Base-by-base conservation (phyloP, 2,329 filamentous ascomycete species). In the Cordyceps cateniannulata region DNA sequence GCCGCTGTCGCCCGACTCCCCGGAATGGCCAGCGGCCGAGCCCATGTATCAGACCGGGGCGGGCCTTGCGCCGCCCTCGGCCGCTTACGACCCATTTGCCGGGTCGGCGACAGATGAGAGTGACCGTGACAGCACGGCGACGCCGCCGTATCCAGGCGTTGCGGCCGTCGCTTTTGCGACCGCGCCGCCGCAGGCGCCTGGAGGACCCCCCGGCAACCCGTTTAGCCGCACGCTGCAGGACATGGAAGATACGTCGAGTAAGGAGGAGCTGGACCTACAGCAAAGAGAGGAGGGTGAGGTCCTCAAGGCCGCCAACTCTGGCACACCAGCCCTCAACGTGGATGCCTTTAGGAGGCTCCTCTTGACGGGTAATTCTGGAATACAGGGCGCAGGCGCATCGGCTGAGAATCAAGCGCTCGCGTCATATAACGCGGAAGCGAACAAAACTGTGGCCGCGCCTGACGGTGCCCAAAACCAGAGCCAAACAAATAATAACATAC, bases 301-400 rank as follows among this genome's bases (percentile, higher is more conserved):
- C 10, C 68, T 73, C 53, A 73, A 71, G 63, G 71, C 69, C 38
- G 68, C 68, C 32, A 69, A 71, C 47, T 65, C 69, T 2, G 66
- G 65, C 20, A 79, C 75, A 65, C 75, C 71, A 20, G 80, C 84
- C 0, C 73, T 93, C 64, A 89, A 95, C 69, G 90, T 93, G 1
- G 85, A 91, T 69, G 86, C 89, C 8, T 95, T 95, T 75, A 87
- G 86, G 69, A 82, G 87, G 62, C 75, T 95, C 63, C 79, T 95
- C 52, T 79, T 95, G 75, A 95, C 89, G 0, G 90, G 90, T 22
- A 84, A 85, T 67, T 70, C 82, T 40, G 81, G 75, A 47, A 16
- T 50, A 9, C 63, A 64, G 45, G 64, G 62, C 29, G 35, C 45
- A 12, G n/a, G n/a, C 16, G 3, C 42, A 25, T 18, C 48, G 22